Base-by-base conservation (phyloP, 257 asterid genomes). In the Lycium ferocissimum region DNA sequence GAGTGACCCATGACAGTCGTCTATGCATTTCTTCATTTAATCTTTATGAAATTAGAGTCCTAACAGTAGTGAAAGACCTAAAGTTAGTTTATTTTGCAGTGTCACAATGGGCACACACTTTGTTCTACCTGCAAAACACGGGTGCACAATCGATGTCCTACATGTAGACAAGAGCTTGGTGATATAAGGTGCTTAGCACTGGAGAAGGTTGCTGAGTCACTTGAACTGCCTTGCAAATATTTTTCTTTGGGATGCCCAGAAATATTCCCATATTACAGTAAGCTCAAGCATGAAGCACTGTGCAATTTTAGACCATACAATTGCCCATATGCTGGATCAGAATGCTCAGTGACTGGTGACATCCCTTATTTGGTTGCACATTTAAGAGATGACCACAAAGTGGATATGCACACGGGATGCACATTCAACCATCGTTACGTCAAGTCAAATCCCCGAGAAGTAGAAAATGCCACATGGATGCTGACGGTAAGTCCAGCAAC, bases 101-200 rank as follows among this genome's bases (percentile, higher is more conserved):
- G 98, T 89, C 98, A 89, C 87, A 94, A 94, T n/a, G 98, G 98
- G 43, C 98, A 95, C 84, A 95, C 98, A 1, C 94, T 95, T 51
- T 93, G 98, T 89, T 94, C 96, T 58, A 94, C 98, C 73, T 95
- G 98, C 89, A 95, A 95, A 91, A 88, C 91, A 22, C 91, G 97
- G 92, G 97, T 95, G 73, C 97, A 94, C 59, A 95, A 95, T 37
- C 85, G 97, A 80, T 93, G 98, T 85, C 98, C 98, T 43, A 95
- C 98, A 7, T 93, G 98, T 88, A 90, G 98, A 87, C 98, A 94
- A 92, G 98, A 95, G 86, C 98, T 94, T 4, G 98, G 98, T 33
- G 98, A 95, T 84, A 95, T 95, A 83, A 88, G 97, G 88, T 95
- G 98, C 92, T 91, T 95, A 87, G 98, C 98, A 14, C 87, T 95